Evolutionary conservation across 208 protist species (phyloP).

Genomic region (Leishmania martiniquensis): DNA sequence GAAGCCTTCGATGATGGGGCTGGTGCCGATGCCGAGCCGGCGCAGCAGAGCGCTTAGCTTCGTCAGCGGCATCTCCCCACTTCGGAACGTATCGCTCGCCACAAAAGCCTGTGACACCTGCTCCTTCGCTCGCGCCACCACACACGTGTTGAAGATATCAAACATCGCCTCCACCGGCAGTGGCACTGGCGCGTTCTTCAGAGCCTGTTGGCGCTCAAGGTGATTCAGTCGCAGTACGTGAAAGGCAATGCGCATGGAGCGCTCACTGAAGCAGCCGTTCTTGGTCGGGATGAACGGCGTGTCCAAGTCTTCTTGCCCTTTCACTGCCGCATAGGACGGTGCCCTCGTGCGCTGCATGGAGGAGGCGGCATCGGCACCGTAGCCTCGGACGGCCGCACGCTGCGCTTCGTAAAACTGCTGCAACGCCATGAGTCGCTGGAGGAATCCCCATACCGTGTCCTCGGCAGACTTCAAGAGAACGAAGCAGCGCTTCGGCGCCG

Average conservation of each 20-base stretch:
- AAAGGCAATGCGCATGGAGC: conserved; percentile 50
- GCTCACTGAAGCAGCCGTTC: conserved; percentile 41
- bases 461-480: conserved; percentile 33
- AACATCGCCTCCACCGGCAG: conserved; percentile 30
- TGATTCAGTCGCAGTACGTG: conserved; percentile 41
- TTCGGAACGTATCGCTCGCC: conserved; percentile 58
- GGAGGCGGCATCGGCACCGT: conserved; percentile 3
- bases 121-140: conserved; percentile 43
- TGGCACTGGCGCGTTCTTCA: conserved; percentile 37
- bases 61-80: conserved; percentile 60
- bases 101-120: conserved; percentile 51
- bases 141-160: conserved; percentile 44
- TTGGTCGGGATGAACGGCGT: conserved; percentile 30
- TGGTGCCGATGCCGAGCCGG: conserved; percentile 54
- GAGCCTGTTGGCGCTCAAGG: conserved; percentile 36
- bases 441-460: conserved; percentile 51
- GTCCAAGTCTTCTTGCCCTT: conserved; percentile 6
- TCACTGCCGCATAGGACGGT: neutral
- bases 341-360: neutral
- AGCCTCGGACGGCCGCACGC: neutral
- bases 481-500: conserved; percentile 51
- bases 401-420: conserved; percentile 42
- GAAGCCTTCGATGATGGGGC: conserved; percentile 37
- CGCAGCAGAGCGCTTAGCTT: conserved; percentile 49
- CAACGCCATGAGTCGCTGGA: conserved; percentile 47